Conservation (phyloP, 2,329 filamentous ascomycete species). For the Bipolaris bicolor region DNA sequence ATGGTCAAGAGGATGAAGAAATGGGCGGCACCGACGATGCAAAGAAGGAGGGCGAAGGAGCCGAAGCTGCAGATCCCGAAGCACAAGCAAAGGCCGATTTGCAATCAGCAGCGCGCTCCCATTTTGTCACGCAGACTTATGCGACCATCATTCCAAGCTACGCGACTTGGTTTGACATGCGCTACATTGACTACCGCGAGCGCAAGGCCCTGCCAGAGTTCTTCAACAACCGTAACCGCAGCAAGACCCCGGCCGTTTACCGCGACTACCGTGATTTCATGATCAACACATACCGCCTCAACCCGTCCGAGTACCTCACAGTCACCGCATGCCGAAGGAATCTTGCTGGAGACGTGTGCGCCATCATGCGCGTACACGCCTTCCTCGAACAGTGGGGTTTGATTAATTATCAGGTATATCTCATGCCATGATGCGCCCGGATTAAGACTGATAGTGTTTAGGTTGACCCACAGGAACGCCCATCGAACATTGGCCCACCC, state of each 20-base stretch:
- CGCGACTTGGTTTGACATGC: constrained; percentile 99
- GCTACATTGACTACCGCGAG: constrained; percentile 86
- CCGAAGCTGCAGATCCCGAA: constrained; percentile 47
- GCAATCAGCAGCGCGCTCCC: constrained; percentile 86
- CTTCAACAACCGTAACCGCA: constrained; percentile 97
- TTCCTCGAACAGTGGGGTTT: constrained; percentile 99
- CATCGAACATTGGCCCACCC: constrained; percentile 92
- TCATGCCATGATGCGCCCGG: neutral
- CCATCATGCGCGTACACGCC: constrained; percentile 97
- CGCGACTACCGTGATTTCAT: constrained; percentile 99
- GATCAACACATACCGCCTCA: constrained; percentile 98
- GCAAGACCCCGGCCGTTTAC: constrained; percentile 96
- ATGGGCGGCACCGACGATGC: constrained; percentile 54
- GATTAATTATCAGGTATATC: constrained; percentile 92
- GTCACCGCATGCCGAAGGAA: constrained; percentile 96
- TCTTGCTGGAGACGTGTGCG: constrained; percentile 94
- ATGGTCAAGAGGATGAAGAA: constrained; percentile 74
- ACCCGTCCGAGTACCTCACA: constrained; percentile 93
- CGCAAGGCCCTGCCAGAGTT: constrained; percentile 95
- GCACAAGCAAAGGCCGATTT: constrained; percentile 78
- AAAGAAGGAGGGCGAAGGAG: constrained; percentile 46
- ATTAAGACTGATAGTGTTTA: constrained; percentile 49
- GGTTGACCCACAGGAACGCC: constrained; percentile 95
- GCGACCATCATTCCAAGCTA: constrained; percentile 97
- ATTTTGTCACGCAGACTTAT: constrained; percentile 91